Evolutionary conservation across 352 stramenopile genomes (phyloP).

Genomic region (Phytophthora tubulina): DNA sequence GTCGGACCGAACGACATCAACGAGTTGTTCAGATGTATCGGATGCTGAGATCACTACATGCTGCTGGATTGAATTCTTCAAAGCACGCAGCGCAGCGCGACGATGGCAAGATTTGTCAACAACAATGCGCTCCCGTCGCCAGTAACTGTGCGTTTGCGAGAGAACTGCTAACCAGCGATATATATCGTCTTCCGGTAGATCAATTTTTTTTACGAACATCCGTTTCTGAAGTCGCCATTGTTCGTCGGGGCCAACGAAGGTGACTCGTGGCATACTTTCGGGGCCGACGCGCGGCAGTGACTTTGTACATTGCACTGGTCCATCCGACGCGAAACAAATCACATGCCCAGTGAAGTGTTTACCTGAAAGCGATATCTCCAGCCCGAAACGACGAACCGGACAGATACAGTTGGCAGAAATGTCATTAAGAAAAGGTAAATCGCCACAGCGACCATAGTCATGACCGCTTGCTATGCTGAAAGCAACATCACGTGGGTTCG

Average conservation of each 20-base stretch:
- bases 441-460: not conserved
- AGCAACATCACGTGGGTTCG: not conserved
- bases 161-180: not conserved
- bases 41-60: not conserved
- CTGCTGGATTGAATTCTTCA: not conserved
- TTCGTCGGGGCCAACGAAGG: not conserved
- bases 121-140: not conserved
- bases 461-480: constrained; percentile 8
- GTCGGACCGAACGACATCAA: too few relatives aligned
- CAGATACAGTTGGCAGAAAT: constrained; percentile 6
- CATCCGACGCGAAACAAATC: constrained; percentile 8
- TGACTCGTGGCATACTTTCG: not conserved
- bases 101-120: not conserved
- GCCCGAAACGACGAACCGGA: not conserved
- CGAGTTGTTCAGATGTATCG: not conserved
- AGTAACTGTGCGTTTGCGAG: not conserved
- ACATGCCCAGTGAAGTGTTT: not conserved
- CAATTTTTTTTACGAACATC: not conserved
- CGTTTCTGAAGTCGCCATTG: constrained; percentile 1
- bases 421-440: not conserved
- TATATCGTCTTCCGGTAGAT: not conserved
- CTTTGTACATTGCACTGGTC: not conserved
- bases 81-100: not conserved
- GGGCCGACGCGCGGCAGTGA: not conserved
- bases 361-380: constrained; percentile 5